Evolutionary conservation across 768 basidiomycete genomes (phyloP), one percentile per base, ranked within the genome.

Genomic region (Galerina marginata): DNA sequence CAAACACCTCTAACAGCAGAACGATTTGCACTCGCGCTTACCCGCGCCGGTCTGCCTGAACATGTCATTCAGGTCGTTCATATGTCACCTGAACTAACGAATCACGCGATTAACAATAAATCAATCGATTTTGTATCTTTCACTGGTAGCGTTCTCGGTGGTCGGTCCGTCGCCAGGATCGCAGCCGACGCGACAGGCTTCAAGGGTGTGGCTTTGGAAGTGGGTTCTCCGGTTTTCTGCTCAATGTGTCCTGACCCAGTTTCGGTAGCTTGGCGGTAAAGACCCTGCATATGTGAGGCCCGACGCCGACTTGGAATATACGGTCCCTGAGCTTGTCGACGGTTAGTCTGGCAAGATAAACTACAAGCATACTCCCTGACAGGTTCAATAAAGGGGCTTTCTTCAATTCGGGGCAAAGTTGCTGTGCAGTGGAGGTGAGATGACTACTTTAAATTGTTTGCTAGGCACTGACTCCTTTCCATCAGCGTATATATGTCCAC

Each of bases 351-450:
- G 16, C 12, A 14, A n/a, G 29, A 1, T 26, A 7, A n/a, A 15
- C 16, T 45, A 33, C 44, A 9, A 2, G 3, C 42, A 36, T n/a
- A 45, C 43, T 15, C 2, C 47, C 64, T 29, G 40, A 56, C 4
- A 59, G 1, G 11, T 10, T 11, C 44, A 38, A 20, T 42, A 1
- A 66, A 94, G 92, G 94, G 39, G 90, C 94, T 4, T 89, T 96
- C 77, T 99, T 95, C 81, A 99, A 99, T 75, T 95, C 96, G 14
- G 97, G 97, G 1, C 97, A 99, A 75, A 96, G 94, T 64, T 99
- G 96, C 74, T 98, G 96, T 70, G 87, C 91, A 0, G 80, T 99
- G 60, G 97, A 99, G 81, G 92, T 91, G 61, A 14, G 78, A 23
- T 26, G 1, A 5, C 26, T 29, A 14, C 26, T 15, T 6, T 33